Conservation (phyloP, 441 rosid species). For the Adansonia rubrostipa region DNA sequence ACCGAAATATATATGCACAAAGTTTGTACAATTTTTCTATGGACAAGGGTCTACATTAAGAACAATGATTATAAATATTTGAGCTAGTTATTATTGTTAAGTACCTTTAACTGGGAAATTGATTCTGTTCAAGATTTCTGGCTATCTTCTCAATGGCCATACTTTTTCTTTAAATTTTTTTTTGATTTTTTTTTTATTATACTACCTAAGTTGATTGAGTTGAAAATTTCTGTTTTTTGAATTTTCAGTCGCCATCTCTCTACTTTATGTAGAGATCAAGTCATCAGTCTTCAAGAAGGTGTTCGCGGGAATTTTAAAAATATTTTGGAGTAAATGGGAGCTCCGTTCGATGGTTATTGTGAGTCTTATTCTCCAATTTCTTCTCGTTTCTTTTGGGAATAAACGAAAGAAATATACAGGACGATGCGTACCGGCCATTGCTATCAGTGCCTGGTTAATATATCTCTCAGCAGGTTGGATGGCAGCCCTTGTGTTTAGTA, state of each 20-base stretch:
- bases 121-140: no score
- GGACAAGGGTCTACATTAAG: no score
- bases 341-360: not conserved
- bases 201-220: not conserved
- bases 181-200: not conserved
- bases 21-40: no score
- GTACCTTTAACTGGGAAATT: no score
- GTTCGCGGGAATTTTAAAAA: not conserved
- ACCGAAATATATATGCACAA: no score
- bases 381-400: not conserved
- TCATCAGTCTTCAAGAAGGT: not conserved
- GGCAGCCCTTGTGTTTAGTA: conserved; percentile 5
- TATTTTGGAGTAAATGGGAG: not conserved
- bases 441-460: not conserved
- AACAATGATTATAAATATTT: no score
- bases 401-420: not conserved
- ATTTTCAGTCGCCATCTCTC: conserved; percentile 20
- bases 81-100: no score
- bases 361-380: not conserved
- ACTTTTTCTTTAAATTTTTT: no score
- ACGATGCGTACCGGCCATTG: not conserved
- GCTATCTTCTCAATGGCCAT: not conserved
- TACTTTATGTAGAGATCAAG: conserved; percentile 1
- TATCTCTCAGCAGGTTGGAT: conserved; percentile 6
- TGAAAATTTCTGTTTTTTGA: not conserved